Base-by-base conservation (phyloP, 2,329 filamentous ascomycete genomes). In the Epichloe sibirici region DNA sequence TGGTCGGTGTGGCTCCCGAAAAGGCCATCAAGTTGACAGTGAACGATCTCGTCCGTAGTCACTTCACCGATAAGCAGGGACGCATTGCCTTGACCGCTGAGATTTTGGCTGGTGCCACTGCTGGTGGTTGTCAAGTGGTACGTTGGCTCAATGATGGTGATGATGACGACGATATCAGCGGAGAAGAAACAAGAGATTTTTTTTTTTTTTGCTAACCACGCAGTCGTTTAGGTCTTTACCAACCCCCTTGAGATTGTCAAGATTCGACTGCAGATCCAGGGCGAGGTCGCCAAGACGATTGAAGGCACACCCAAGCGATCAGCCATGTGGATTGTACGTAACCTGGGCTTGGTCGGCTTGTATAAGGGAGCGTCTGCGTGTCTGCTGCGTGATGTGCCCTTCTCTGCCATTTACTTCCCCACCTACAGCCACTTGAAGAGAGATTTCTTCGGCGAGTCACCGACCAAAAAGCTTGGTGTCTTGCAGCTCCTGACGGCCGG, bases 231-330 rank as follows among this genome's bases (percentile, higher is more conserved):
- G 88, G 83, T 96, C 62, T 97, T 97, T 72, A 96, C 90, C 60
- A 98, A 97, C 69, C 93, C 93, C 82, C n/a, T 98, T 17, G 93
- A 98, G 70, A 98, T 98, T 65, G 93, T 98, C 75, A 98, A 98
- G 77, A 98, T 98, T 66, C 87, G 93, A 59, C 82, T 98, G 51
- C 93, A 98, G 70, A 87, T 98, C 25, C 93, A 98, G 74, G 93
- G 93, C 55, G 93, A 98, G 71, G 83, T 96, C 43, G 85, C 89
- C 58, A 97, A 96, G 74, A 86, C 77, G 47, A 82, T 88, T 28
- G 86, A 93, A 58, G 85, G 84, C 54, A 80, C 86, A 15, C 88
- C 88, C 50, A 90, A 86, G 70, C 86, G 93, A 59, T 95, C 90
- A 11, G 93, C 93, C 53, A 87, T 97, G 75, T 98, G 93, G 93